phyloP scores from a whole-genome alignment of 1,284 basidiomycete species.

The Ganoderma boninense region DNA sequence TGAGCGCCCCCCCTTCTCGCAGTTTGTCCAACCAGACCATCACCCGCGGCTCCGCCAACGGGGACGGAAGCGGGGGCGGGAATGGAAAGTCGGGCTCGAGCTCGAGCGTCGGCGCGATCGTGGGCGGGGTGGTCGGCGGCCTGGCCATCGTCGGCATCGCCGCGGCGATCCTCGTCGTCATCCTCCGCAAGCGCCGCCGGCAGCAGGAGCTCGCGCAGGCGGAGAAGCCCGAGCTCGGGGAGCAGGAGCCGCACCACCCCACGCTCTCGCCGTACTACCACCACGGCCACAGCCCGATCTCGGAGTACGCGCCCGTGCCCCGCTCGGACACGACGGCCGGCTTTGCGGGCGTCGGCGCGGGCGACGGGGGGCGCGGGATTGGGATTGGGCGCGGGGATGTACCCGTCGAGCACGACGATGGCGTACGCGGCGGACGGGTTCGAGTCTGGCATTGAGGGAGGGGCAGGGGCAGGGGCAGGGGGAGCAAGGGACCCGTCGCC shows the following conservation, averaged over 20 bases:
- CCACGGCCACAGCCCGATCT: not conserved
- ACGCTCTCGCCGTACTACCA: conserved; percentile 21
- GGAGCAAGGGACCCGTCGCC: not conserved
- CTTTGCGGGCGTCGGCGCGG: conserved; percentile 10
- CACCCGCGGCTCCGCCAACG: conserved; percentile 6
- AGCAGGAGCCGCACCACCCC: conserved; percentile 13
- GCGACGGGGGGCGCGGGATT: too few species aligned
- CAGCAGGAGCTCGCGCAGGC: not conserved
- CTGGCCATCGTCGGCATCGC: conserved; percentile 20
- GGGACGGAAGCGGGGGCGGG: not conserved
- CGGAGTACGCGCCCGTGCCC: not conserved
- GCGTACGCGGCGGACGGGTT: conserved; percentile 5
- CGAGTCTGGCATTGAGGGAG: not conserved
- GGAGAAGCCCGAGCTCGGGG: conserved; percentile 19
- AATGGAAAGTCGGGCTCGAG: not conserved
- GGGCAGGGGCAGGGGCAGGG: not conserved
- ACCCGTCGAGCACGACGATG: not conserved
- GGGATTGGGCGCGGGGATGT: not conserved
- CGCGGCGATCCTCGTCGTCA: conserved; percentile 17
- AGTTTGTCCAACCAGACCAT: conserved; percentile 32
- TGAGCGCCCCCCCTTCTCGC: not conserved
- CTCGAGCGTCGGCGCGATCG: conserved; percentile 24
- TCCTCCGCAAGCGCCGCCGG: conserved; percentile 14
- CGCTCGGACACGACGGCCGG: conserved; percentile 7
- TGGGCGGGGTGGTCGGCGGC: conserved; percentile 32